Evolutionary conservation across 805 yeast genomes (phyloP), one percentile per base, ranked within the genome.

Genomic region (Naumovozyma baii): DNA sequence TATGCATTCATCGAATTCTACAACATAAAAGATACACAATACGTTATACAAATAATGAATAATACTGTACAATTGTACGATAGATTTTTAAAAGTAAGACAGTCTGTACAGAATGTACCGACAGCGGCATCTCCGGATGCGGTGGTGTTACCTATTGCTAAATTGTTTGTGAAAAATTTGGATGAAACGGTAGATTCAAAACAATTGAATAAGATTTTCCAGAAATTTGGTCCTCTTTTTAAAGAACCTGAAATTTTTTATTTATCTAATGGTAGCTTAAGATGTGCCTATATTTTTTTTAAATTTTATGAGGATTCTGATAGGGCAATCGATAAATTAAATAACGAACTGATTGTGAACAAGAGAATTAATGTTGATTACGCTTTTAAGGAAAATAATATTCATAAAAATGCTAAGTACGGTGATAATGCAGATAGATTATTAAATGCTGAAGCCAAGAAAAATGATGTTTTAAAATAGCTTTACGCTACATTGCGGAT

Each of bases 1-100:
- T 90, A 69, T 63, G 96, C 94, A 8, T 90, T 92, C 62, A 81
- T 83, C 1, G 92, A 84, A 54, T 80, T 83, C 51, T 61, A 65
- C 37, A 64, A 68, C 13, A 61, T 63, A 2, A 66, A 62, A 15
- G 96, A 86, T 49, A 80, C 82, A 0, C 80, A 77, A 7, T 90
- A 87, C 55, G 84, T 78, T 1, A 59, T 72, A 28, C 69, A 73
- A 42, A 59, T 83, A 1, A 57, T 84, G 54, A 66, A 71, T 42
- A 87, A 86, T 5, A 62, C 41, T 12, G 51, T 58, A 4, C 63
- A 73, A 30, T 59, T 88, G 34, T 83, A 58, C 54, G 83, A 80
- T 1, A 74, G 79, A 49, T 64, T 71, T 2, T 47, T 88, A 22
- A 72, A 76, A 43, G 70, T 85, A 39, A 74, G 76, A 25, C 34